These are phyloP conservation scores for Cyberlindnera amylophila DNA, from an alignment of 805 yeast species.

Conservation along the genomic window DNA sequence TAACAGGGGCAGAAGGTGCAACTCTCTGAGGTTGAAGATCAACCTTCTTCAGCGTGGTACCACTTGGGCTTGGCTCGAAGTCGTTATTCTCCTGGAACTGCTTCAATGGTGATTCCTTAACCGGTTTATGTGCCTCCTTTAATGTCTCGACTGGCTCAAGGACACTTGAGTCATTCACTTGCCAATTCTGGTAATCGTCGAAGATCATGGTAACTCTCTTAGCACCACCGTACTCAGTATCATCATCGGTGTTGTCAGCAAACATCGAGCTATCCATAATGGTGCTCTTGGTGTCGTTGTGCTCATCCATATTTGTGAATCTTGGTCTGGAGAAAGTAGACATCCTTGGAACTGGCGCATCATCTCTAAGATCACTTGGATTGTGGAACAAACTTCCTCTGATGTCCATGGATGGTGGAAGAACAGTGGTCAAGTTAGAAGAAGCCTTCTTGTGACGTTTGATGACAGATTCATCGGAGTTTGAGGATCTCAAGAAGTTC, in stretches of 20 bases:
- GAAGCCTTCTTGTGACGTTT: constrained; percentile 23
- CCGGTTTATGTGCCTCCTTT: constrained; percentile 8
- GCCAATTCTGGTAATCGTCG: constrained; percentile 20
- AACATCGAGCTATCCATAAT: constrained; percentile 23
- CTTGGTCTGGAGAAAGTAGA: constrained; percentile 17
- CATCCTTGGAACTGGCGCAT: constrained; percentile 10
- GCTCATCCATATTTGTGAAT: constrained; percentile 11
- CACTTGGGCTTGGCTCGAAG: constrained; percentile 16
- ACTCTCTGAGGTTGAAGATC: constrained; percentile 16
- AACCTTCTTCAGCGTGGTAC: constrained; percentile 16
- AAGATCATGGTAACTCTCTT: constrained; percentile 28
- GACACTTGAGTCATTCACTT: background rate
- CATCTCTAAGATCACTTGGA: constrained; percentile 20
- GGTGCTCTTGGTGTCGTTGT: constrained; percentile 18
- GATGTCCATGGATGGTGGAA: constrained; percentile 16
- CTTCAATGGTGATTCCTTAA: constrained; percentile 22
- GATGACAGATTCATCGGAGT: constrained; percentile 20
- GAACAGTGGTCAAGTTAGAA: constrained; percentile 11
- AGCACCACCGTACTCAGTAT: constrained; percentile 20
- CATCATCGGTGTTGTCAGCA: constrained; percentile 26
- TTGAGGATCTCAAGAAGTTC: constrained; percentile 13
- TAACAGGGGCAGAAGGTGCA: constrained; percentile 25
- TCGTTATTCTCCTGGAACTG: constrained; percentile 22
- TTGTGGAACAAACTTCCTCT: constrained; percentile 25
- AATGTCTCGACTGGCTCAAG: constrained; percentile 3